Conservation (phyloP, 108 stramenopile genomes). For the Skeletonema menzelii region DNA sequence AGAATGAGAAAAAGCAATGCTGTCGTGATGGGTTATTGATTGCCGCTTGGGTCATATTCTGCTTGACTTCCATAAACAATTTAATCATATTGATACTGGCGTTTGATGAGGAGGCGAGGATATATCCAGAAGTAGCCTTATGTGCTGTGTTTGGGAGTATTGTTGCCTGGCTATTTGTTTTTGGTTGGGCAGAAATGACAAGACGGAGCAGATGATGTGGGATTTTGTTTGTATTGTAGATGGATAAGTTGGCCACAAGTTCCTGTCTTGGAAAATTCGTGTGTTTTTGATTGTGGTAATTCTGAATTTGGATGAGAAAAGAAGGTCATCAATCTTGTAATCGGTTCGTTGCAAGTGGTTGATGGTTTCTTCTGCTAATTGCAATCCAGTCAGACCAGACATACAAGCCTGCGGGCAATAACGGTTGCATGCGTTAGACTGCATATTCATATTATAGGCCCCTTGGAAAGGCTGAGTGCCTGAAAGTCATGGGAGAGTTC, state of each 20-base stretch:
- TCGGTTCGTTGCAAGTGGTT: no score
- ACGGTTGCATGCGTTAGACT: no score
- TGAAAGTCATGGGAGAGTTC: neutral
- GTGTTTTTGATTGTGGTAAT: neutral
- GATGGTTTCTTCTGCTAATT: no score
- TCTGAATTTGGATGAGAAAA: no score
- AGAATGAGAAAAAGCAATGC: slow-evolving; percentile 2
- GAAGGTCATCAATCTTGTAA: no score
- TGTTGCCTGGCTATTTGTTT: slow-evolving; percentile 11
- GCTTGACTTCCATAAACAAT: slow-evolving; percentile 5
- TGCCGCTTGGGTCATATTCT: slow-evolving; percentile 15
- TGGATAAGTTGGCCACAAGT: neutral
- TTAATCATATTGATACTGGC: slow-evolving; percentile 23
- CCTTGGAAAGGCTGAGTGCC: neutral
- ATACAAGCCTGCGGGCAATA: no score
- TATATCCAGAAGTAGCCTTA: slow-evolving; percentile 6
- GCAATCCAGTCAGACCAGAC: no score
- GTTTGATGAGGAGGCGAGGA: slow-evolving; percentile 12
- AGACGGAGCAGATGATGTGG: neutral
- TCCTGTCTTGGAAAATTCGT: neutral
- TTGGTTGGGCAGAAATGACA: slow-evolving; percentile 29
- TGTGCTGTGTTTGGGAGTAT: slow-evolving; percentile 13
- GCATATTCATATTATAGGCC: no score
- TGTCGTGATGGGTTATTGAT: slow-evolving; percentile 14
- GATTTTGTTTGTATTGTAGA: neutral